These are phyloP conservation scores for Trichoderma arundinaceum DNA, from an alignment of 2,329 filamentous ascomycete genomes.

Conservation along the genomic window DNA sequence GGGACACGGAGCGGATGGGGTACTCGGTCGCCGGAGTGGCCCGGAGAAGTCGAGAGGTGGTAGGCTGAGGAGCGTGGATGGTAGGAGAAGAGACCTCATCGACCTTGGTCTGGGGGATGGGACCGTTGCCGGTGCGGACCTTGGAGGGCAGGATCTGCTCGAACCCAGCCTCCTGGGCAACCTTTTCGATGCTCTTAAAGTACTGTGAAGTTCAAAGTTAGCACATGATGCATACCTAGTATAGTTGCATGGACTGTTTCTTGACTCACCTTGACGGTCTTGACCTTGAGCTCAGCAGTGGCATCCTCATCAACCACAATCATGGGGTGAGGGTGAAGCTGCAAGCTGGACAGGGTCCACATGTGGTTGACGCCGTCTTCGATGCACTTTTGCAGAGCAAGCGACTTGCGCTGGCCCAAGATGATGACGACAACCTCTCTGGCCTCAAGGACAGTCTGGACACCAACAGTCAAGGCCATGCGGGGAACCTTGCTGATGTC, in stretches of 20 bases:
- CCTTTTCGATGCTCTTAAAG: slow-evolving; percentile 73
- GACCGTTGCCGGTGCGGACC: slow-evolving; percentile 58
- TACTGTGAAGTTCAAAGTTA: slow-evolving; percentile 51
- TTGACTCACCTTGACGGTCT: slow-evolving; percentile 66
- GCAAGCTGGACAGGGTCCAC: slow-evolving; percentile 84
- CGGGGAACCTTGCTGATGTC: slow-evolving; percentile 75
- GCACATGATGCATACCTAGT: background rate
- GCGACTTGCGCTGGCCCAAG: slow-evolving; percentile 78
- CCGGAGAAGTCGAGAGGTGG: slow-evolving; percentile 60
- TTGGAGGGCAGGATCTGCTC: slow-evolving; percentile 63
- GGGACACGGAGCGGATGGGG: slow-evolving; percentile 60
- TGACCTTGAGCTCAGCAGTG: slow-evolving; percentile 73
- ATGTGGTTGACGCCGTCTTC: slow-evolving; percentile 87
- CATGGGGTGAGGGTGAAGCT: slow-evolving; percentile 80
- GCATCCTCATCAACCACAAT: slow-evolving; percentile 84
- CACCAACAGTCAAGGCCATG: slow-evolving; percentile 84
- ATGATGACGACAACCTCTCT: slow-evolving; percentile 84
- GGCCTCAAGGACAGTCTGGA: slow-evolving; percentile 81
- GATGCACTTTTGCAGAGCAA: slow-evolving; percentile 79
- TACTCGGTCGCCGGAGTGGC: slow-evolving; percentile 62
- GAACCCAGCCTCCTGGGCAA: slow-evolving; percentile 62
- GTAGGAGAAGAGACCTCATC: slow-evolving; percentile 52
- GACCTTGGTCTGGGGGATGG: slow-evolving; percentile 48
- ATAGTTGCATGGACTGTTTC: no score
- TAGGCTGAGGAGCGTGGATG: slow-evolving; percentile 60